Base-by-base conservation (phyloP, 371 early-diverging fungal species). In the Umbelopsis sp. region DNA sequence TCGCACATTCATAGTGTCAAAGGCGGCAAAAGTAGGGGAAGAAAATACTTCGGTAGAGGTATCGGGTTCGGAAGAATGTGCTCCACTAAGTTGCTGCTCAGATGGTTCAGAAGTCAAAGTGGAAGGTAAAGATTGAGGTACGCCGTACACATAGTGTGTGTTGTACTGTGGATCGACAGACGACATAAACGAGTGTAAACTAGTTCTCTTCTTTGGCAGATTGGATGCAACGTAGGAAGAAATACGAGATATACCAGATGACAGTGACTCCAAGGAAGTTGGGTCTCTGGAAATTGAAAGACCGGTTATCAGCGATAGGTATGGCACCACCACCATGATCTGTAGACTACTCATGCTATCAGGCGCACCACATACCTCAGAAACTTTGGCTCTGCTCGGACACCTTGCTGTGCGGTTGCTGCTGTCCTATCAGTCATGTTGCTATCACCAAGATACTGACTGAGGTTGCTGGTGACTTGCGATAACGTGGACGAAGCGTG, bases 191-290 rank as follows among this genome's bases (percentile, higher is more conserved):
- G 78, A 62, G 22, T 78, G 80, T 41, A 83, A 75, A 24, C 74
- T 84, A 65, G 75, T 62, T 45, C 75, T 79, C 63, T 75, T 68
- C 74, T 84, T 79, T 14, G 75, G 78, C 29, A 83, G 37, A 62
- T 80, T 83, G 9, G 81, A 79, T 45, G 85, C 73, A 24, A 89
- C 89, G 52, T 87, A 86, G 24, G 84, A 81, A 16, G 89, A 87
- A 29, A 89, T 73, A 44, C 85, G 85, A 35, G 84, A 82, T 69
- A 86, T 70, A 41, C 83, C 86, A 16, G 85, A 84, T 11, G 87
- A 86, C 44, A 89, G 71, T 10, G 84, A 83, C 72, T 89, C 89
- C 32, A 89, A 70, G 20, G 87, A 82, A 37, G 89, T 86, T 18
- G 87, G 89, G 69, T 86, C 87, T 69, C 87, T 88, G 18, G 52